Evolutionary conservation across 768 basidiomycete species (phyloP).

Genomic region (Tephrocybe rancida): DNA sequence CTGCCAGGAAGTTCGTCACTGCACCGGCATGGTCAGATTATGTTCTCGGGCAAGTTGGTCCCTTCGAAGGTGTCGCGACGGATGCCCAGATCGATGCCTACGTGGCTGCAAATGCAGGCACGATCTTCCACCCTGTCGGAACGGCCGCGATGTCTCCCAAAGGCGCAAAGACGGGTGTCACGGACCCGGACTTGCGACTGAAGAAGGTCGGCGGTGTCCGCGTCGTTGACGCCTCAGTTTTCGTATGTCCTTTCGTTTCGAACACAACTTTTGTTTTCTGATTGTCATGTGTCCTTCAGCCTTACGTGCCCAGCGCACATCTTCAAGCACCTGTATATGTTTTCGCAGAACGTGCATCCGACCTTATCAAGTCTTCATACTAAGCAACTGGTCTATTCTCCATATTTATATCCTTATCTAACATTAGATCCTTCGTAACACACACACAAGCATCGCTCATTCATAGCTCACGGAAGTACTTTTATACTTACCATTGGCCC

Average conservation of each 20-base stretch:
- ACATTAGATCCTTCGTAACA: neutral
- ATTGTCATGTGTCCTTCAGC: conserved; percentile 2
- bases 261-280: neutral
- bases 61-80: conserved; percentile 13
- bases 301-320: conserved; percentile 15
- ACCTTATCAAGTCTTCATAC: neutral
- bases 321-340: conserved; percentile 16
- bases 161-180: conserved; percentile 26
- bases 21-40: conserved; percentile 23
- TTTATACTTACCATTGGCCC: too few species aligned
- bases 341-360: conserved; percentile 13
- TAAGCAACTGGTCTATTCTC: neutral
- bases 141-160: conserved; percentile 28
- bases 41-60: conserved; percentile 11
- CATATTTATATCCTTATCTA: neutral
- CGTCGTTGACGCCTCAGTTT: conserved; percentile 34
- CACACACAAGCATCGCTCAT: neutral
- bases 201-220: conserved; percentile 31
- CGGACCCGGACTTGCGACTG: conserved; percentile 31
- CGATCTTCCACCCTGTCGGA: conserved; percentile 27
- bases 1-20: conserved; percentile 18
- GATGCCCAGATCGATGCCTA: conserved; percentile 25
- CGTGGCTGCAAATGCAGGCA: conserved; percentile 17
- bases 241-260: conserved; percentile 5
- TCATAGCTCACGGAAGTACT: neutral